Percentiles rank a stretch among this genome's conserved stretches.
Conservation (phyloP, 495 filamentous ascomycete species). For the Xylaria flabelliformis region DNA sequence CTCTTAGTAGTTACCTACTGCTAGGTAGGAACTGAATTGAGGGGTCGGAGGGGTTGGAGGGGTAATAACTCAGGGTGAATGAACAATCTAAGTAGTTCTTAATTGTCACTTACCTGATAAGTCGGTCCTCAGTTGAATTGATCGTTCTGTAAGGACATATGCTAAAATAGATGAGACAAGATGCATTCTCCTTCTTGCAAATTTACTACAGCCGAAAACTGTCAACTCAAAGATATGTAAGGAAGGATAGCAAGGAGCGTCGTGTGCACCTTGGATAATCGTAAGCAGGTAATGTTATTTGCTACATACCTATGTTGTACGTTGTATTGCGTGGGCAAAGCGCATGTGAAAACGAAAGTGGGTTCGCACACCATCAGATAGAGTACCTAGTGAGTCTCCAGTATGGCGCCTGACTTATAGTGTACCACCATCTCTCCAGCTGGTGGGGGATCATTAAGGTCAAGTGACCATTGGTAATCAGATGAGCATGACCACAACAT, state of each 20-base stretch:
- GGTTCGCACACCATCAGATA: conserved; percentile 22
- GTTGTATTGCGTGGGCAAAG: not conserved
- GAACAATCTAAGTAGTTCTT: not conserved
- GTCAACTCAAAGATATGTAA: not conserved
- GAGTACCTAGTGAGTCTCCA: conserved; percentile 2
- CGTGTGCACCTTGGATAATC: not conserved
- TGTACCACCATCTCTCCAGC: conserved; percentile 17
- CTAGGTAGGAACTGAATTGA: not conserved
- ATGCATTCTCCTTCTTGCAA: not conserved
- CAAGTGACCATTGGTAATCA: conserved; percentile 19
- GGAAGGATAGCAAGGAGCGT: too few relatives aligned
- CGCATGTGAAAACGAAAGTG: conserved; percentile 26
- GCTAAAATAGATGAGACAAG: not conserved
- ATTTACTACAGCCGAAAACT: not conserved
- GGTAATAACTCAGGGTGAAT: not conserved
- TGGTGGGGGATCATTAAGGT: conserved; percentile 24
- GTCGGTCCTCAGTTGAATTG: conserved; percentile 2
- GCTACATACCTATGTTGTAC: not conserved
- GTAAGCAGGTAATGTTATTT: not conserved
- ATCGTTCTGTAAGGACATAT: not conserved
- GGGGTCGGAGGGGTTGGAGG: conserved; percentile 13
- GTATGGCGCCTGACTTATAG: conserved; percentile 23
- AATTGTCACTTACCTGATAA: not conserved
- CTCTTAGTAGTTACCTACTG: too few relatives aligned
- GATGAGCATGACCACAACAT: conserved; percentile 16